phyloP scores from a whole-genome alignment of 768 basidiomycete species.

The Boletus rubescentipes region DNA sequence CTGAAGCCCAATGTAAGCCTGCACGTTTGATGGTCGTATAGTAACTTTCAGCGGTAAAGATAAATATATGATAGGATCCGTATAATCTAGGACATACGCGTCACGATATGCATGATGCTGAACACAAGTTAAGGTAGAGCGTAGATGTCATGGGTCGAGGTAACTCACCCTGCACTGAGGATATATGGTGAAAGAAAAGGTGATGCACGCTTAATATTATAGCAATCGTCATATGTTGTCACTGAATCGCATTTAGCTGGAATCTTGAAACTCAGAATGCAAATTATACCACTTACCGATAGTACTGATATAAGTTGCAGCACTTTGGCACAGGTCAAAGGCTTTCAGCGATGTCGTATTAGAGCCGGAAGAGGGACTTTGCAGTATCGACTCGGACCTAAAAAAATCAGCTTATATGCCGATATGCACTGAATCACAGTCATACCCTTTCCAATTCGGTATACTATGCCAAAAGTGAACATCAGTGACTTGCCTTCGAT shows the following conservation, averaged over 20 bases:
- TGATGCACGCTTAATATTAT: constrained; percentile 57
- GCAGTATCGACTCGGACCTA: constrained; percentile 45
- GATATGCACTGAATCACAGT: background rate
- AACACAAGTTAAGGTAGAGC: constrained; percentile 1
- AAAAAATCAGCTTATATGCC: background rate
- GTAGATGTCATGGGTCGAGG: background rate
- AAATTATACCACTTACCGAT: constrained; percentile 45
- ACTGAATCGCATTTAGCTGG: constrained; percentile 34
- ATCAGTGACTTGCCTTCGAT: constrained; percentile 8
- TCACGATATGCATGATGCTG: constrained; percentile 80
- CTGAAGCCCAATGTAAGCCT: constrained; percentile 63
- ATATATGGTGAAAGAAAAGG: constrained; percentile 71
- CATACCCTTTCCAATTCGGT: constrained; percentile 69
- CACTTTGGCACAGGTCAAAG: constrained; percentile 72
- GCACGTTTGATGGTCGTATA: constrained; percentile 66
- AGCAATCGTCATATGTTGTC: constrained; percentile 57
- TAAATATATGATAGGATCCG: constrained; percentile 3
- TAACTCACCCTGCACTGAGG: constrained; percentile 66
- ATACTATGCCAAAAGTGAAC: constrained; percentile 43
- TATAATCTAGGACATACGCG: constrained; percentile 44
- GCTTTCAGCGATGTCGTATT: constrained; percentile 58
- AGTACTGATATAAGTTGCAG: constrained; percentile 68
- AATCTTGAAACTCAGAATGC: background rate
- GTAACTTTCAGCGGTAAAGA: constrained; percentile 48
- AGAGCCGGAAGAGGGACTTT: constrained; percentile 38